Evolutionary conservation across 139 green algal genomes (phyloP).

Genomic region (Tetraselmis striata): DNA sequence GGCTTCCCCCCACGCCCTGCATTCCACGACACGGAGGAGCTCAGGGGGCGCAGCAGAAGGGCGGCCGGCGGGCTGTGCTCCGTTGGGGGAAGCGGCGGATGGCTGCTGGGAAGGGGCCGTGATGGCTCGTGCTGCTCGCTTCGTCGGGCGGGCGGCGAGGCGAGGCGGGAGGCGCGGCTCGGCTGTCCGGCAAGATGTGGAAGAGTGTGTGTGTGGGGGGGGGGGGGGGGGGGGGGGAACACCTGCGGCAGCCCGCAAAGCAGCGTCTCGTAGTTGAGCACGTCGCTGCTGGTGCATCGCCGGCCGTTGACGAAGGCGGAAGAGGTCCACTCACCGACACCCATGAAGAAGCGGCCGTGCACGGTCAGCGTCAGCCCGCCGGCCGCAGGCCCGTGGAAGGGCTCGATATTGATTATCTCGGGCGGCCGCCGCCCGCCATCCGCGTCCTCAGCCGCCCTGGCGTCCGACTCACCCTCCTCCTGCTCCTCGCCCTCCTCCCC

Average conservation of each 20-base stretch:
- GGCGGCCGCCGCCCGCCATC: background rate
- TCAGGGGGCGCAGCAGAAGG: too few relatives aligned
- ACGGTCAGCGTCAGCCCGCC: slow-evolving; percentile 1
- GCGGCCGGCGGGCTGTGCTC: too few relatives aligned
- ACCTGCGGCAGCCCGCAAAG: slow-evolving; percentile 1
- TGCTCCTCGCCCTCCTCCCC: background rate
- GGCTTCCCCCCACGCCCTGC: background rate
- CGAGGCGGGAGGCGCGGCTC: background rate
- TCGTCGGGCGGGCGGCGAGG: background rate
- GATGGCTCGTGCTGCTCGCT: too few relatives aligned
- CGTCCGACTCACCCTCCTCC: background rate
- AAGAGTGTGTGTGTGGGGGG: background rate
- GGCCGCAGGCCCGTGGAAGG: slow-evolving; percentile 4
- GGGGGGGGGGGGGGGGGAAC: too few relatives aligned
- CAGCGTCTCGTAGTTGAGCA: slow-evolving; percentile 8
- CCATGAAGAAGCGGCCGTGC: slow-evolving; percentile 4
- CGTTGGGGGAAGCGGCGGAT: background rate
- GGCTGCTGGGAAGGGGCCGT: background rate
- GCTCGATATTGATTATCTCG: slow-evolving; percentile 12
- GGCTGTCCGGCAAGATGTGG: too few relatives aligned
- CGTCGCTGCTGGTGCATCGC: background rate
- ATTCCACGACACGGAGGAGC: background rate
- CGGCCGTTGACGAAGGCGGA: slow-evolving; percentile 2
- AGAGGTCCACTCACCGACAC: background rate
- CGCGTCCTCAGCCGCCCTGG: background rate